phyloP scores from a whole-genome alignment of 306 rosid species.

The Abrus pulchellus region DNA sequence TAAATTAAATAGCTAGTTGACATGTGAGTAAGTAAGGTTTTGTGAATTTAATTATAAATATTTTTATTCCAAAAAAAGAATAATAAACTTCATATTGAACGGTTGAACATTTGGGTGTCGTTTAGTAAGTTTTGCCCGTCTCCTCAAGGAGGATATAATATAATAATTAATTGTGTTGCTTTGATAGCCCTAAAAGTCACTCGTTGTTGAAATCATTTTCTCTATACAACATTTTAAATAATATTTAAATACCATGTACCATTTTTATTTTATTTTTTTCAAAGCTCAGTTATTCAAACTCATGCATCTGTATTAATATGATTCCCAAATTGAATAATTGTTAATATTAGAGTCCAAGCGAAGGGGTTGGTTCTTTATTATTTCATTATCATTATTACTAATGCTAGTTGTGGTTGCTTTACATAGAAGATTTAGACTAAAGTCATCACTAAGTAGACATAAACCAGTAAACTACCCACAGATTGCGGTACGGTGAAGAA shows the following conservation, averaged over 20 bases:
- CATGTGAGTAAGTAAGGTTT: too few species aligned
- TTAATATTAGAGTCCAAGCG: neutral
- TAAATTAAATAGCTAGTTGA: too few species aligned
- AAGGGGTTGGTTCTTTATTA: neutral
- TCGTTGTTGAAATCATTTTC: neutral
- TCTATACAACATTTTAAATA: neutral
- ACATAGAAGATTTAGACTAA: neutral
- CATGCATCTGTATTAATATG: neutral
- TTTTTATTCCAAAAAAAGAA: neutral
- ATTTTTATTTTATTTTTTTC: neutral
- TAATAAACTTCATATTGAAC: neutral
- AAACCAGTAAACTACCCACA: neutral
- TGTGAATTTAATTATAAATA: too few species aligned
- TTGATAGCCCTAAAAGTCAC: neutral
- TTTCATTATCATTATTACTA: neutral
- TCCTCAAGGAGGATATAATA: neutral
- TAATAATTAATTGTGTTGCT: neutral
- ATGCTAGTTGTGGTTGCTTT: constrained; percentile 15
- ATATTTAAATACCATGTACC: neutral
- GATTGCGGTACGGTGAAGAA: neutral
- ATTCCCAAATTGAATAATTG: neutral
- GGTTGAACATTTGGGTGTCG: neutral
- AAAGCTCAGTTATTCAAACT: neutral
- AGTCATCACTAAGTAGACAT: neutral
- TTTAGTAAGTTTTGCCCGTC: neutral